A percentile compares a stretch with the other conserved stretches of the same genome.
Conservation (phyloP, 192 early-diverging fungal genomes). For the Umbelopsis sp. region DNA sequence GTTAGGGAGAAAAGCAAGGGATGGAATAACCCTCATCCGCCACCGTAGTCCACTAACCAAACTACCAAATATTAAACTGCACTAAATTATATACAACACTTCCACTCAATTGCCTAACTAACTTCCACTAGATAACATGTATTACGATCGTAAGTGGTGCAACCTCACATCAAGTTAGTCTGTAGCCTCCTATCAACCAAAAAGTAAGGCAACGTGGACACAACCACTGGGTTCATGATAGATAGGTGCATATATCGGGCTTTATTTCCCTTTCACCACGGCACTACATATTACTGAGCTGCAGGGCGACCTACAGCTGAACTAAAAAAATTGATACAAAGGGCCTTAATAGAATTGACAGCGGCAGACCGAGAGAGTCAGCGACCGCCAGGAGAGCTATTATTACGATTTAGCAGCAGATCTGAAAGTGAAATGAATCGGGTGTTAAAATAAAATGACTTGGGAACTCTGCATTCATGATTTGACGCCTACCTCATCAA, state of each 20-base stretch:
- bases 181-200: neutral
- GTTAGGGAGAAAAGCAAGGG: too few species aligned
- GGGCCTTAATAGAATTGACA: neutral
- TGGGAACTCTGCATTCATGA: neutral
- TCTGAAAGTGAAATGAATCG: neutral
- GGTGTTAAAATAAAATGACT: neutral
- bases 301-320: neutral
- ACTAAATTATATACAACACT: too few species aligned
- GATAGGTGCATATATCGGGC: neutral
- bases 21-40: too few species aligned
- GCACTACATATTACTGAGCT: neutral
- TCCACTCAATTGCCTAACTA: too few species aligned
- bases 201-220: neutral
- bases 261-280: slow-evolving; percentile 12
- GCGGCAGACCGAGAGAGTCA: neutral
- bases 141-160: neutral
- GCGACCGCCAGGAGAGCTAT: neutral
- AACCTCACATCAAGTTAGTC: neutral
- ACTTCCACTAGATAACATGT: neutral
- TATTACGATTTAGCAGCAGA: slow-evolving; percentile 3
- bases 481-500: neutral
- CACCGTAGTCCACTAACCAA: too few species aligned
- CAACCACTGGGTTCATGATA: neutral
- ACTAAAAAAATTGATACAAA: slow-evolving; percentile 14
- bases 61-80: too few species aligned